Base-by-base conservation (phyloP, 2,329 filamentous ascomycete genomes). In the Aspergillus awamori region DNA sequence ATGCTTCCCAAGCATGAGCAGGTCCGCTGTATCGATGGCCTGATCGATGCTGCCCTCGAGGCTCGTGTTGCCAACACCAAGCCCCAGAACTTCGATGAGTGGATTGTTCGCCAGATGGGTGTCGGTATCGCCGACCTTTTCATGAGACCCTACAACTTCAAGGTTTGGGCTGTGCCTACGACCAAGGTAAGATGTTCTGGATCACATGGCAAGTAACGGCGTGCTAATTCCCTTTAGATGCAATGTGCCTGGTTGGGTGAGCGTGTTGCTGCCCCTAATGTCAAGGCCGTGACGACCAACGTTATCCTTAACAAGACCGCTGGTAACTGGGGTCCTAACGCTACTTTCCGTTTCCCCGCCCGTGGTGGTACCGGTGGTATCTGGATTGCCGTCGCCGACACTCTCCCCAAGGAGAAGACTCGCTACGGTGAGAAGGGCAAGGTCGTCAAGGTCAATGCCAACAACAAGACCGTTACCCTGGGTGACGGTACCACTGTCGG, bases 71-170 rank as follows among this genome's bases (percentile, higher is more conserved):
- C 92, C 74, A 94, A 87, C 82, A 92, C 88, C 68, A 98, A 98
- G 85, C 95, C 95, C 72, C 90, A 93, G 84, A 86, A 96, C 83
- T 99, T 99, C 73, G 95, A 99, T 75, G 93, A 99, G 84, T 98
- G 93, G 93, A 98, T 98, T 74, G 78, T 98, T 72, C 89, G 95
- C 73, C 96, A 90, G 83, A 93, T 90, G 82, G 95, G 95, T 72
- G 83, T 87, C 71, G 94, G 94, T 71, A 86, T 99, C 73, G 94
- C 93, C 69, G 88, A 99, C 78, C 85, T 94, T 71, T 99, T 99
- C 87, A 99, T 99, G 95, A 87, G 95, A 72, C 95, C 95, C 58
- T 99, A 99, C 86, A 99, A 99, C 87, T 99, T 89, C 89, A 99
- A 99, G 84, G 95, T 99, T 77, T 99, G 95, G 95, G 95, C 95